Evolutionary conservation across 176 grass and related monocot species (phyloP), one percentile per base, ranked within the genome.

Genomic region (Pharus latifolius): DNA sequence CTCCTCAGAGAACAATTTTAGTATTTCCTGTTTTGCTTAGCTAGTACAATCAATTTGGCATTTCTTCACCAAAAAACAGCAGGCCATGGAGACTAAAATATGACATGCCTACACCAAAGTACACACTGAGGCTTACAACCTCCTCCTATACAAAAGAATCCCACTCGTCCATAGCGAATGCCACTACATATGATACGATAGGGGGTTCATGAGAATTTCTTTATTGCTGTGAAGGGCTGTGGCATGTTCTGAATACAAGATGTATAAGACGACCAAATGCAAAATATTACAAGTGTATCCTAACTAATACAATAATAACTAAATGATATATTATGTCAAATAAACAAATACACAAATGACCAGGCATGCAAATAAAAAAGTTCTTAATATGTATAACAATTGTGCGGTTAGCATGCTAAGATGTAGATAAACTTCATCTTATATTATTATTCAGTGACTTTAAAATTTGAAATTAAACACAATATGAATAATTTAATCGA

Each of bases 141-240:
- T 51, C 50, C 19, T 46, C 15, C 11, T 78, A 12, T 45, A 62
- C 73, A 83, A 48, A 46, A 77, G 16, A 45, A 26, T 27, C 11
- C 10, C 63, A 63, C 28, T 2, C 11, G 10, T n/a, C n/a, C n/a
- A n/a, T n/a, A n/a, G n/a, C n/a, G n/a, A n/a, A n/a, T n/a, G n/a
- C n/a, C n/a, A n/a, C n/a, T n/a, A n/a, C n/a, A 16, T 78, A 24
- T 27, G 37, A 46, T 5, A 38, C 8, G 35, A 97, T 97, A 50
- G n/a, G n/a, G n/a, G n/a, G n/a, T n/a, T 92, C 84, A 0, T n/a
- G n/a, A n/a, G n/a, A 97, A 86, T 6, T 87, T 77, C 72, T 72
- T 88, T 89, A 97, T 97, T 3, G 56, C 50, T 5, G 65, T 65
- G 56, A 97, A 97, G 30, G 89, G 94, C 1, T 86, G 61, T 41